These are phyloP conservation scores for Incumbomyces delicatus DNA, from an alignment of 2,329 filamentous ascomycete genomes.

Conservation along the genomic window DNA sequence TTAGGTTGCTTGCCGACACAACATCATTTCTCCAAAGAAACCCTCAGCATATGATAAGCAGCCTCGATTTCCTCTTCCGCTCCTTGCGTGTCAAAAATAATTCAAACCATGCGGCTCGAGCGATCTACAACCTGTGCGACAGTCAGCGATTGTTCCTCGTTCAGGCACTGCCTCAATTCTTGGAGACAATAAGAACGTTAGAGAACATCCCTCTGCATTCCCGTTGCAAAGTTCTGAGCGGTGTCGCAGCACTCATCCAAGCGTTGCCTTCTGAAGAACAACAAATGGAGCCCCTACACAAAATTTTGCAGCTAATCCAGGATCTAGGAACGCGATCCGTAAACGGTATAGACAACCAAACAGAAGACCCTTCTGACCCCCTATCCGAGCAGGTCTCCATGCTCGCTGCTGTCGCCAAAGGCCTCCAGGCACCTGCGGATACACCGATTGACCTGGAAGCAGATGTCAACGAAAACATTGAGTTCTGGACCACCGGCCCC, in stretches of 20 bases:
- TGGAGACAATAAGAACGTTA: constrained; percentile 28
- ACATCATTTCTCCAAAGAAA: constrained; percentile 36
- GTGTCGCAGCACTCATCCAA: constrained; percentile 36
- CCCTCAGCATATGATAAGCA: constrained; percentile 29
- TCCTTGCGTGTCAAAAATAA: constrained; percentile 33
- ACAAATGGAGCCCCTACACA: constrained; percentile 30
- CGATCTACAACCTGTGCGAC: constrained; percentile 35
- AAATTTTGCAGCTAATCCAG: constrained; percentile 29
- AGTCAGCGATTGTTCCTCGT: constrained; percentile 33
- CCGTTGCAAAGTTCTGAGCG: constrained; percentile 29
- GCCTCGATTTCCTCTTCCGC: constrained; percentile 36
- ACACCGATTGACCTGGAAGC: constrained; percentile 15
- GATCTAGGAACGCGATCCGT: constrained; percentile 14
- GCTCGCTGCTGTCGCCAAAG: constrained; percentile 19
- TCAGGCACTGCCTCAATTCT: constrained; percentile 33
- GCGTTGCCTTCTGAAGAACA: constrained; percentile 30
- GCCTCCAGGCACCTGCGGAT: constrained; percentile 17
- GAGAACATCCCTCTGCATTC: constrained; percentile 14
- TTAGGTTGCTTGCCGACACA: constrained; percentile 34
- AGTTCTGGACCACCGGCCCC: constrained; percentile 17
- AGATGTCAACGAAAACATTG: background rate
- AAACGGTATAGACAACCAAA: constrained; percentile 25
- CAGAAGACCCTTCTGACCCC: constrained; percentile 18
- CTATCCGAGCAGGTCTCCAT: constrained; percentile 23
- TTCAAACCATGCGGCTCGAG: constrained; percentile 33